Evolutionary conservation across 2,329 filamentous ascomycete genomes (phyloP), one percentile per base, ranked within the genome.

Genomic region (Graphilbum ipis-grandicollis): DNA sequence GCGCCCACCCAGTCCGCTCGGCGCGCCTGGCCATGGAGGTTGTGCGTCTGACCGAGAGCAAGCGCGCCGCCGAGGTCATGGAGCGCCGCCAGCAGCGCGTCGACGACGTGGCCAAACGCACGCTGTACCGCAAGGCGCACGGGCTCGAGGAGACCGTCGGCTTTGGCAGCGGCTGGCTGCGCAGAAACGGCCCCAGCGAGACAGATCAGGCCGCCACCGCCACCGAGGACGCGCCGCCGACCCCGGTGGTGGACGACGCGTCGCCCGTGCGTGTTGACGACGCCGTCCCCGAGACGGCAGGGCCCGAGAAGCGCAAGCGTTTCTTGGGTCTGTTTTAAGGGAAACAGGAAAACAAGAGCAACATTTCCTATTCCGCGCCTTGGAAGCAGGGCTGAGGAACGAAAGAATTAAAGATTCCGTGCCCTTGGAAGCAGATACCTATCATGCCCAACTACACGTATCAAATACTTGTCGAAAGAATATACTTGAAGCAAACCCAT

Each of bases 31-130:
- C 76, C 50, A 50, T 78, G 43, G 68, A 82, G 40, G 81, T 93
- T 39, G 71, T 88, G 50, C 66, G 71, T 42, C 67, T 93, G 60
- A 79, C 92, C 52, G 70, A 80, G 46, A 68, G 75, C 47, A 77
- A 86, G 54, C 71, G 71, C 45, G 77, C 75, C 22, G 63, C 69
- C 44, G 60, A 75, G 50, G 79, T 79, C 21, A 65, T 68, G 36
- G 81, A 86, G 56, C 74, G 75, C 59, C 71, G 86, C 38, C 71
- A 73, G 49, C 68, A 68, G 50, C 75, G 75, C 46, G 66, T 84
- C 39, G 84, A 93, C 46, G 90, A 98, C 59, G 78, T 90, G 21
- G 71, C 78, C 55, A 93, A 94, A 71, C 70, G 88, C 49, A 71
- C 71, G 42, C 75, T 81, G 56, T 98, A 84, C 58, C 75, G 86